A percentile compares a stretch with the other conserved stretches of the same genome.
These are phyloP conservation scores for Gynochthodes officinalis DNA, from an alignment of 257 asterid genomes.

Conservation along the genomic window DNA sequence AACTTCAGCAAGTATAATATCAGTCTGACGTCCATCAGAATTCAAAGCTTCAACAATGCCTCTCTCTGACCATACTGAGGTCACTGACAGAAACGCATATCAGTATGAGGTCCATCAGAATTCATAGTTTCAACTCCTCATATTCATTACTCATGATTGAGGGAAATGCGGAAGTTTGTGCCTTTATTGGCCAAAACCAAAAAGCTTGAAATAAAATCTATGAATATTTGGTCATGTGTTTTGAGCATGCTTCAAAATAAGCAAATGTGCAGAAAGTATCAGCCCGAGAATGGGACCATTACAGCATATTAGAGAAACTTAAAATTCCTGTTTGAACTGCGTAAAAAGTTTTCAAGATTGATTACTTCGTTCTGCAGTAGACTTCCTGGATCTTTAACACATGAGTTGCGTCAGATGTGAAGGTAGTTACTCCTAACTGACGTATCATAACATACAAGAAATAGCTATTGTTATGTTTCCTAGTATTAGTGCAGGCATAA, in stretches of 20 bases:
- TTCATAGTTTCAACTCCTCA: not conserved
- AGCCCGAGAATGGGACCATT: not conserved
- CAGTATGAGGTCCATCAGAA: too few species aligned
- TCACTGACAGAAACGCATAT: slow-evolving; percentile 37
- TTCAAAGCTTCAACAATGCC: slow-evolving; percentile 41
- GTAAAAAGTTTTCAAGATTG: not conserved
- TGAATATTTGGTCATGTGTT: not conserved
- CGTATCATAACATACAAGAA: not conserved
- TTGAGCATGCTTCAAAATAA: not conserved
- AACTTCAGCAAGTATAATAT: slow-evolving; percentile 57
- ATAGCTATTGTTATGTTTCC: not conserved
- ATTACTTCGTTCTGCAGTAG: not conserved
- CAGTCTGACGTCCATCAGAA: slow-evolving; percentile 42
- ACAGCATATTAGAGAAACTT: not conserved
- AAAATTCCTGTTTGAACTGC: not conserved
- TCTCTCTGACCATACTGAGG: slow-evolving; percentile 43
- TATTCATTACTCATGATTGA: not conserved
- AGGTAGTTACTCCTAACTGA: too few species aligned
- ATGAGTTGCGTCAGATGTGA: too few species aligned
- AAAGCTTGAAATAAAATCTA: not conserved
- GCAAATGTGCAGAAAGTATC: not conserved
- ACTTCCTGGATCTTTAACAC: too few species aligned
- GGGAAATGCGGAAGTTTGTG: not conserved
- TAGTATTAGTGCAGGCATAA: not conserved
- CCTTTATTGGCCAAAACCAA: too few species aligned